Base-by-base conservation (phyloP, 1,284 basidiomycete genomes). In the Leccinum pachyderme region DNA sequence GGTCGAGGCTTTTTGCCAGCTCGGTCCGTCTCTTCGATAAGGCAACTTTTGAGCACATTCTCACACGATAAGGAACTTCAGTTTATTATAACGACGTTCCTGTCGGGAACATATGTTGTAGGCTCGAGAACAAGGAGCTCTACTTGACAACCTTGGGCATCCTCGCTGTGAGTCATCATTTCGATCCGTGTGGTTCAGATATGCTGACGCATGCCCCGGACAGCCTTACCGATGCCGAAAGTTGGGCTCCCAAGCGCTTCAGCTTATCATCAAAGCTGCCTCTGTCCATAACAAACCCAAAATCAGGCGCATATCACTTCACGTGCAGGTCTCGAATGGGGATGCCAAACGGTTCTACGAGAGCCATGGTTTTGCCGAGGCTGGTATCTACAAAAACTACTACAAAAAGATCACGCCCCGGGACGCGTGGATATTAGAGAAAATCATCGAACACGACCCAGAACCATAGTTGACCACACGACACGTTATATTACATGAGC, bases 1-100 rank as follows among this genome's bases (percentile, higher is more conserved):
- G 54, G 77, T 84, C 22, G 89, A 91, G 64, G 81, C 85, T 35
- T 91, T 89, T 70, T 92, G 90, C 73, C 86, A 90, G 72, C 84
- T 92, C 62, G 79, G 89, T 79, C 72, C 71, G 76, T 73, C 50
- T 31, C 49, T 61, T 57, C 50, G 49, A 55, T 52, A 33, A 52
- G 47, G 44, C 47, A 48, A 53, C 53, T 41, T 59, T 49, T 49
- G 57, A 44, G 46, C 46, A 22, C 46, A 56, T 57, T 70, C 68
- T 67, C 57, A 67, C 63, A 56, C 54, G 55, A 45, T 54, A 56
- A 60, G 65, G 53, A 55, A 57, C 51, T 5, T 45, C 63, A 92
- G 89, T 91, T 46, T 93, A 92, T 72, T 91, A 86, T 72, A 92
- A 91, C 73, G 90, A 92, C 73, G 78, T 92, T 55, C 90, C 90